These are phyloP conservation scores for Gnomoniopsis sp. DNA, from an alignment of 2,329 filamentous ascomycete species.

Conservation along the genomic window DNA sequence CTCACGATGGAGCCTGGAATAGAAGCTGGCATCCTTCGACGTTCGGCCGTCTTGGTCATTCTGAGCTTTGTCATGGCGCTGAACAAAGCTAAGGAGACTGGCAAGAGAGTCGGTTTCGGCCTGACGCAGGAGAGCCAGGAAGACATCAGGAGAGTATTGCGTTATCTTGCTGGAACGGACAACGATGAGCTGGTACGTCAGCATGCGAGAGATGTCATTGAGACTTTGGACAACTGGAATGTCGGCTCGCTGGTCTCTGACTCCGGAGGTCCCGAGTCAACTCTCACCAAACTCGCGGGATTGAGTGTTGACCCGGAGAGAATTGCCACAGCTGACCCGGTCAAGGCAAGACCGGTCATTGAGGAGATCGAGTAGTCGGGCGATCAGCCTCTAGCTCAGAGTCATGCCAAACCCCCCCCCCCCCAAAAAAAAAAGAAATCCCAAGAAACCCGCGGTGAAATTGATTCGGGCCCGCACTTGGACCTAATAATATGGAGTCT, in stretches of 20 bases:
- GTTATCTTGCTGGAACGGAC: constrained; percentile 64
- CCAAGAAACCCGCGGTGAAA: background rate
- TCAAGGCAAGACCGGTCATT: constrained; percentile 39
- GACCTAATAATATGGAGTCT: too few relatives aligned
- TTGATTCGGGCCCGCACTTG: too few relatives aligned
- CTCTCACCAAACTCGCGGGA: constrained; percentile 37
- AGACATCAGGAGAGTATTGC: constrained; percentile 60
- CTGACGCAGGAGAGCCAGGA: constrained; percentile 52
- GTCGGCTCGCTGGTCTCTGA: constrained; percentile 31
- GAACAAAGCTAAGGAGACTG: constrained; percentile 46
- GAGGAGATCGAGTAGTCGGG: constrained; percentile 57
- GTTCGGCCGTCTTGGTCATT: constrained; percentile 63
- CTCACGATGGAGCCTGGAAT: constrained; percentile 59
- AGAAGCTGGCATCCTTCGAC: constrained; percentile 61
- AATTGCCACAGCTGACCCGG: constrained; percentile 8
- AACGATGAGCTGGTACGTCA: constrained; percentile 65
- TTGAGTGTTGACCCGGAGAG: constrained; percentile 35
- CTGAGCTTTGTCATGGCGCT: constrained; percentile 60
- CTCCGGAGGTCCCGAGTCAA: constrained; percentile 5
- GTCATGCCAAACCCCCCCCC: background rate
- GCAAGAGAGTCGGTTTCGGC: constrained; percentile 48
- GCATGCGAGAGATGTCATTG: constrained; percentile 64
- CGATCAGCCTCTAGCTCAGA: background rate
- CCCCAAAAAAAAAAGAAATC: background rate
- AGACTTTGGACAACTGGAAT: constrained; percentile 62